phyloP scores from a whole-genome alignment of 106 monocot species.

The Platanthera zijinensis region DNA sequence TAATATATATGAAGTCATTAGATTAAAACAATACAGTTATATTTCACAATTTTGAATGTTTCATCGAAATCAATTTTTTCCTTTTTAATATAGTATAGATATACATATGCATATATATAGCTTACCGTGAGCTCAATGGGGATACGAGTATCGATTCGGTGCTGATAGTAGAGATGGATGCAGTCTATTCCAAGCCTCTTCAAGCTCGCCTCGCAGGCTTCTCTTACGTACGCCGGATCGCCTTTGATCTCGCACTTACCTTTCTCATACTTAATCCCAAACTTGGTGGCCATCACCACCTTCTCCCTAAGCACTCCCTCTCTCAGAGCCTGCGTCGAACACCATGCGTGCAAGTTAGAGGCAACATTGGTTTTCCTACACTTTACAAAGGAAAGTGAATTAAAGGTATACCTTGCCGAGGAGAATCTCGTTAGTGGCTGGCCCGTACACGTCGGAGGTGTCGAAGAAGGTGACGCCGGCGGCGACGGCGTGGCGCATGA shows the following conservation, averaged over 20 bases:
- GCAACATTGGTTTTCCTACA: too few species aligned
- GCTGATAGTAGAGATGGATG: constrained; percentile 61
- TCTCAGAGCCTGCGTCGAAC: constrained; percentile 15
- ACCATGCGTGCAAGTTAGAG: too few species aligned
- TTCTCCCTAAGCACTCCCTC: constrained; percentile 13
- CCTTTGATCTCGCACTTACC: neutral
- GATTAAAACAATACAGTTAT: too few species aligned
- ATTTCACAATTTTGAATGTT: too few species aligned
- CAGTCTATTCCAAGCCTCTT: constrained; percentile 32
- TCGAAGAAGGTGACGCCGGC: constrained; percentile 40
- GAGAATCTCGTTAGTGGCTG: constrained; percentile 41
- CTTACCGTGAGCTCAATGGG: constrained; percentile 57
- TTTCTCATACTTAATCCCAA: constrained; percentile 13
- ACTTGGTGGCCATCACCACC: constrained; percentile 38
- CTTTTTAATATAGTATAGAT: too few species aligned
- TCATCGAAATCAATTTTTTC: too few species aligned
- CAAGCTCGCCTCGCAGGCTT: constrained; percentile 23
- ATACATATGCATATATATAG: neutral
- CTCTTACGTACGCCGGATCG: constrained; percentile 28
- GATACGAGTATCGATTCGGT: constrained; percentile 35
- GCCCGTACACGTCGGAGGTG: constrained; percentile 46
- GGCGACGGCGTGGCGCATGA: constrained; percentile 28
- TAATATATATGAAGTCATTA: too few species aligned
- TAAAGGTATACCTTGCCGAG: constrained; percentile 27
- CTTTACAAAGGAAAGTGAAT: too few species aligned